A percentile compares a stretch with the other conserved stretches of the same genome.
Conservation (phyloP, 345 rosid species). For the Arabis alpina region DNA sequence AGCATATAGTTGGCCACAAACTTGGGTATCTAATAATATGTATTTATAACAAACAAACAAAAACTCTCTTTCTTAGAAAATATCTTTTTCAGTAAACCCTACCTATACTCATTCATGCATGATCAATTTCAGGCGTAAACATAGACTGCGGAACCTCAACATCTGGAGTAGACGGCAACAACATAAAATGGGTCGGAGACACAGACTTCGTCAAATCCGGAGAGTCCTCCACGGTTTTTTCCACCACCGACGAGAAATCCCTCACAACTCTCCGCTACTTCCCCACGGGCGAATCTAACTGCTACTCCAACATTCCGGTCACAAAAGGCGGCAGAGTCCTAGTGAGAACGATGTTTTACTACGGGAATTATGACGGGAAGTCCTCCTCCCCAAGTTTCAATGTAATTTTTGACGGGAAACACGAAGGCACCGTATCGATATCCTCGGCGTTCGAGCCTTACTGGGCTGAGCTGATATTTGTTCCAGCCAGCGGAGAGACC, state of each 20-base stretch:
- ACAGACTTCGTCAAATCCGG: constrained; percentile 32
- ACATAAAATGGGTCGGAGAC: constrained; percentile 41
- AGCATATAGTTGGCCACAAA: neutral
- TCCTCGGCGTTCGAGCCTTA: neutral
- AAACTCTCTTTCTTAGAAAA: no score
- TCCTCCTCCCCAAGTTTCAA: constrained; percentile 16
- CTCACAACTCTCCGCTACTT: constrained; percentile 38
- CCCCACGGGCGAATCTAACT: constrained; percentile 35
- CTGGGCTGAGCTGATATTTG: constrained; percentile 28
- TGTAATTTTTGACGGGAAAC: constrained; percentile 33
- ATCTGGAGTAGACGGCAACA: constrained; percentile 11
- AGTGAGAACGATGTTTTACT: constrained; percentile 36
- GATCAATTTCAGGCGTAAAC: constrained; percentile 23
- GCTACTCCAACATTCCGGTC: constrained; percentile 37
- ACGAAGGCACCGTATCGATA: constrained; percentile 12
- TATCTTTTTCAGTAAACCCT: no score
- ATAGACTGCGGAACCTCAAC: constrained; percentile 42
- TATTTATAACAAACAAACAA: no score
- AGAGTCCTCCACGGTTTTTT: neutral
- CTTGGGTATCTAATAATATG: neutral
- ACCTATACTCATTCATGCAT: neutral
- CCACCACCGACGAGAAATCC: neutral
- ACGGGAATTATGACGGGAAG: constrained; percentile 38
- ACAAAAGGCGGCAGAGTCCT: constrained; percentile 27
- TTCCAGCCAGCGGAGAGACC: constrained; percentile 26